phyloP scores from a whole-genome alignment of 2,329 filamentous ascomycete species.

The Lasiodiplodia gonubiensis region DNA sequence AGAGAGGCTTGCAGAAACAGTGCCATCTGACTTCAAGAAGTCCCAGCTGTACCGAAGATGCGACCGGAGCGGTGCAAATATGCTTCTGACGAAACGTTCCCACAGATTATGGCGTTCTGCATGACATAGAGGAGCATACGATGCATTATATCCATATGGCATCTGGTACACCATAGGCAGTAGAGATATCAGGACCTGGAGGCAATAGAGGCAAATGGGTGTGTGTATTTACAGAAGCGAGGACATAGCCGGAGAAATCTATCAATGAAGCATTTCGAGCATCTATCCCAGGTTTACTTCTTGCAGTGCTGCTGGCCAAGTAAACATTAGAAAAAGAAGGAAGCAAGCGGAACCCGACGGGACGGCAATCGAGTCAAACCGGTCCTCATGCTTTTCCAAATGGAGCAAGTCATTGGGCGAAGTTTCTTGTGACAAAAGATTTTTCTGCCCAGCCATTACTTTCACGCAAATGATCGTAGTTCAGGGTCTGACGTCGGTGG shows the following conservation, averaged over 20 bases:
- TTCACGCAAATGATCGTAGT: background rate
- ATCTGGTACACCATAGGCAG: background rate
- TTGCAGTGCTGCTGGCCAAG: background rate
- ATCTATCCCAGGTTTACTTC: background rate
- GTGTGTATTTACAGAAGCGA: background rate
- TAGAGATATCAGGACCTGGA: background rate
- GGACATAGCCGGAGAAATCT: background rate
- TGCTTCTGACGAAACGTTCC: background rate
- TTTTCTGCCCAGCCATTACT: too few species aligned
- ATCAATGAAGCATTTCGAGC: background rate
- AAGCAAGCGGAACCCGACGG: background rate
- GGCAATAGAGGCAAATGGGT: background rate
- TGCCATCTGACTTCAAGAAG: background rate
- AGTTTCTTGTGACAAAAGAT: background rate
- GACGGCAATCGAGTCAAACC: background rate
- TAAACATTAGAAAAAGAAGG: background rate
- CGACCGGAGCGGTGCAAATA: background rate
- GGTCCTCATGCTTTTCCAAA: background rate
- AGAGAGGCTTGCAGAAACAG: background rate
- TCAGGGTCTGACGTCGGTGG: background rate
- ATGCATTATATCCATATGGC: background rate
- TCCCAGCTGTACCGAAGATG: background rate
- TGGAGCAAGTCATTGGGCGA: background rate
- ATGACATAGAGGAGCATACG: background rate
- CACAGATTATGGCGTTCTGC: background rate